phyloP scores from a whole-genome alignment of 495 filamentous ascomycete genomes.

The Lepidopterella palustris region DNA sequence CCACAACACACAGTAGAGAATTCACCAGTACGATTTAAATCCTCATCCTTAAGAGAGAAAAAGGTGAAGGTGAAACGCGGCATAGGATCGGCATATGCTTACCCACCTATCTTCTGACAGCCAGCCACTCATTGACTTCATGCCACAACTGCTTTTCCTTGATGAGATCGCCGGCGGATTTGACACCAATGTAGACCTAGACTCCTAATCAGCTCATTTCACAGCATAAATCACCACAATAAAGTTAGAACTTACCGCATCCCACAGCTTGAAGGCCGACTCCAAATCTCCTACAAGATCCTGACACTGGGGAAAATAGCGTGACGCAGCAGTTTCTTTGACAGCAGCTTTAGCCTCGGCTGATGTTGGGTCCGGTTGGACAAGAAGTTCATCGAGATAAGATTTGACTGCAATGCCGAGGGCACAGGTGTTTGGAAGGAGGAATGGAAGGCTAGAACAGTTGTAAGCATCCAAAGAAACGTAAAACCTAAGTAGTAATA shows the following conservation, averaged over 20 bases:
- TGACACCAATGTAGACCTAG: slow-evolving; percentile 59
- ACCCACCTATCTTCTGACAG: slow-evolving; percentile 2
- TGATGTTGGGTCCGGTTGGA: slow-evolving; percentile 47
- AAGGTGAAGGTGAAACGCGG: too few species aligned
- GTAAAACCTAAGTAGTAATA: not conserved
- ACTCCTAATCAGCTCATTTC: not conserved
- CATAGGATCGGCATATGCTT: too few species aligned
- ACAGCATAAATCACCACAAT: not conserved
- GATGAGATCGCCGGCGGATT: slow-evolving; percentile 44
- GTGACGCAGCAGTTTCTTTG: slow-evolving; percentile 54
- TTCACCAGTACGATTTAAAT: too few species aligned
- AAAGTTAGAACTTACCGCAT: slow-evolving; percentile 52
- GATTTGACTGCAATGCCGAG: slow-evolving; percentile 85
- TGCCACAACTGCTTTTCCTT: slow-evolving; percentile 23
- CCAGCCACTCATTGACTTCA: slow-evolving; percentile 29
- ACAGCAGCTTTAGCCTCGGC: slow-evolving; percentile 55
- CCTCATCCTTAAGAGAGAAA: too few species aligned
- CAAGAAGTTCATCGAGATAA: slow-evolving; percentile 77
- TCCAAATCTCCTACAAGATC: slow-evolving; percentile 72
- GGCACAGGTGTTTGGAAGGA: slow-evolving; percentile 72
- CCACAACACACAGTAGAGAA: too few species aligned
- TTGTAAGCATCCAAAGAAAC: not conserved
- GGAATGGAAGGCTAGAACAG: slow-evolving; percentile 70
- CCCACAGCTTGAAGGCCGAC: slow-evolving; percentile 74
- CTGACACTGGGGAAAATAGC: slow-evolving; percentile 68